These are phyloP conservation scores for Penicillium occitanis DNA, from an alignment of 2,329 filamentous ascomycete genomes.

Conservation along the genomic window DNA sequence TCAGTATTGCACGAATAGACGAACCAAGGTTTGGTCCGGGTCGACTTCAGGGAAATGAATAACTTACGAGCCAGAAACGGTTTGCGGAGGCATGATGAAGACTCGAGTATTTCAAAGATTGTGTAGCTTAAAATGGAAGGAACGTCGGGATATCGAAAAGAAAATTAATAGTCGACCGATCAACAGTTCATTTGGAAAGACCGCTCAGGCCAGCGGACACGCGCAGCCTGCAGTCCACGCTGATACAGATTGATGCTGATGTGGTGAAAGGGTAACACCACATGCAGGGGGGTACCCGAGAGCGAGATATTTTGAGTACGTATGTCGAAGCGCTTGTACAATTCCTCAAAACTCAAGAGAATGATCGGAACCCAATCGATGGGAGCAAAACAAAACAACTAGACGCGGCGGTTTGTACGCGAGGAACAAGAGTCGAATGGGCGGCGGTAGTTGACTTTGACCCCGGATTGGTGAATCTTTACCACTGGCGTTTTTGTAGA, in stretches of 20 bases:
- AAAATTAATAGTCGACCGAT: slow-evolving; percentile 15
- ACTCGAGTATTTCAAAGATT: slow-evolving; percentile 1
- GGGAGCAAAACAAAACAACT: not conserved
- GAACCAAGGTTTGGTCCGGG: not conserved
- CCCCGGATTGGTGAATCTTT: slow-evolving; percentile 3
- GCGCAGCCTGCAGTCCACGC: slow-evolving; percentile 18
- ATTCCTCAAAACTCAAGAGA: not conserved
- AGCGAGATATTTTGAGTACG: not conserved
- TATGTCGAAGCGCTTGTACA: not conserved
- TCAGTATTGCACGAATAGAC: not conserved
- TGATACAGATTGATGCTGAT: not conserved
- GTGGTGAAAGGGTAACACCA: slow-evolving; percentile 5
- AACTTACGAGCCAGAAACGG: slow-evolving; percentile 21
- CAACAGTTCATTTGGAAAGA: slow-evolving; percentile 20
- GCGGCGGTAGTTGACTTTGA: slow-evolving; percentile 2
- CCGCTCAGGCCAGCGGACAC: slow-evolving; percentile 17
- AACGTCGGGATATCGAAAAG: slow-evolving; percentile 1
- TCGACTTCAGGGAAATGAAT: not conserved
- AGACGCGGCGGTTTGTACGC: slow-evolving; percentile 3
- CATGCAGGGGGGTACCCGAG: slow-evolving; percentile 8
- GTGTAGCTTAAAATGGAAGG: not conserved
- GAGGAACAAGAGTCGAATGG: not conserved
- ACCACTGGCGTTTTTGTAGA: not conserved
- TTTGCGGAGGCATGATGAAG: slow-evolving; percentile 18
- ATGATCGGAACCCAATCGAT: not conserved